Base-by-base conservation (phyloP, 208 protist genomes). In the Leishmania amazonensis region DNA sequence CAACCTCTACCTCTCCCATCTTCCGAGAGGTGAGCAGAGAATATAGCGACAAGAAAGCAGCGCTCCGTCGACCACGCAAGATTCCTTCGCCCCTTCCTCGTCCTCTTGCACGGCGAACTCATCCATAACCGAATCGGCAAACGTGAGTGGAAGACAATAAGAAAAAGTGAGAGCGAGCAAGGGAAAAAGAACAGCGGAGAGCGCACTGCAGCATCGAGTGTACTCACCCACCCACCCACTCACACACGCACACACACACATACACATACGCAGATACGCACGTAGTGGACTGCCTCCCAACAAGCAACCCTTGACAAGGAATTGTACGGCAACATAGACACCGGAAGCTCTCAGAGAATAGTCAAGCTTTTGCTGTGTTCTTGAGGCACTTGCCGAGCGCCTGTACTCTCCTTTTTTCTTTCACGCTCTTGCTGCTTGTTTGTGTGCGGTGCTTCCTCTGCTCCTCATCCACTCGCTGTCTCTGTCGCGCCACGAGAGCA, bases 381-480 rank as follows among this genome's bases (percentile, higher is more conserved):
- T 58, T 68, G 21, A 40, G 51, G 45, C 49, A 51, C 40, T 35
- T 31, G 15, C 58, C 35, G 74, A 31, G 5, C 65, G 21, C 35
- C n/a, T 45, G 53, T 78, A n/a, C 11, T 24, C 53, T 42, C 42
- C 68, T 75, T 68, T 79, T 68, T 65, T 68, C 53, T 53, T 77
- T 74, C 57, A 24, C 64, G 2, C 28, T 57, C n/a, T 49, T 15
- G 53, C 53, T 51, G 45, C 78, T 57, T 24, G 53, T 68, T 49
- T 51, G 64, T 53, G 31, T 45, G 35, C 47, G 13, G 24, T 82
- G 40, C 60, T 72, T 72, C 76, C 51, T 62, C 81, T 64, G 53
- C 79, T 64, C 81, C 67, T 47, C 57, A 2, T 47, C 19, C 58
- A 64, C 58, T 28, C 28, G 28, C 51, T 54, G 51, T 54, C 15